Percentiles rank a stretch among this genome's conserved stretches.
Conservation (phyloP, 306 rosid genomes). For the Coriaria nepalensis region DNA sequence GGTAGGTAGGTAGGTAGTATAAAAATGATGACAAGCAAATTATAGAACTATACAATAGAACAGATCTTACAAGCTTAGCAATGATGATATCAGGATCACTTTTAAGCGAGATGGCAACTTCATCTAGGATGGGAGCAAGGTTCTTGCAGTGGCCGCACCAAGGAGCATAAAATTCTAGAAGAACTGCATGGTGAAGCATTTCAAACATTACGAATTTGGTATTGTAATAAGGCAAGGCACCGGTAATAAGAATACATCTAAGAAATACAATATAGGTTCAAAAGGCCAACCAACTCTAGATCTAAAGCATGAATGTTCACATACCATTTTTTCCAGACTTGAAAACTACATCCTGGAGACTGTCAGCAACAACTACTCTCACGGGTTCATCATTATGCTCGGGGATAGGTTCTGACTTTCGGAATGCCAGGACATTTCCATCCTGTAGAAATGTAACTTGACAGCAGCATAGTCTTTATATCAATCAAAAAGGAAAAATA, state of each 20-base stretch:
- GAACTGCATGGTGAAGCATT: constrained; percentile 37
- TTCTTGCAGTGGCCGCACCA: constrained; percentile 96
- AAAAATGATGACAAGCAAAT: background rate
- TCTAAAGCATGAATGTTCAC: background rate
- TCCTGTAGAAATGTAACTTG: constrained; percentile 35
- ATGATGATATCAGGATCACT: constrained; percentile 52
- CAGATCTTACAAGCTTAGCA: constrained; percentile 64
- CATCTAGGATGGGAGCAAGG: constrained; percentile 84
- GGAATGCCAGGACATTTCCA: constrained; percentile 43
- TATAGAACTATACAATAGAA: background rate
- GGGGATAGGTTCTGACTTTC: constrained; percentile 76
- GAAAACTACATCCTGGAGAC: constrained; percentile 52
- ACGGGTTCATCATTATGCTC: constrained; percentile 73
- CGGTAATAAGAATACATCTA: background rate
- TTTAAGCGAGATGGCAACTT: constrained; percentile 65
- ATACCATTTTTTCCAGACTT: constrained; percentile 80
- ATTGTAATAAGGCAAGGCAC: background rate
- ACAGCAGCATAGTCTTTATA: constrained; percentile 7
- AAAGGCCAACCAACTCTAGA: too few species aligned
- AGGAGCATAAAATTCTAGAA: constrained; percentile 88
- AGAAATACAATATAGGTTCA: background rate
- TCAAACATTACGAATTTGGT: constrained; percentile 3
- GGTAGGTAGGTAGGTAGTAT: background rate
- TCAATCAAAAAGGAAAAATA: background rate
- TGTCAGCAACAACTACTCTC: constrained; percentile 71